Evolutionary conservation across 2,329 filamentous ascomycete species (phyloP), one percentile per base, ranked within the genome.

Genomic region (Penicillium sp.): DNA sequence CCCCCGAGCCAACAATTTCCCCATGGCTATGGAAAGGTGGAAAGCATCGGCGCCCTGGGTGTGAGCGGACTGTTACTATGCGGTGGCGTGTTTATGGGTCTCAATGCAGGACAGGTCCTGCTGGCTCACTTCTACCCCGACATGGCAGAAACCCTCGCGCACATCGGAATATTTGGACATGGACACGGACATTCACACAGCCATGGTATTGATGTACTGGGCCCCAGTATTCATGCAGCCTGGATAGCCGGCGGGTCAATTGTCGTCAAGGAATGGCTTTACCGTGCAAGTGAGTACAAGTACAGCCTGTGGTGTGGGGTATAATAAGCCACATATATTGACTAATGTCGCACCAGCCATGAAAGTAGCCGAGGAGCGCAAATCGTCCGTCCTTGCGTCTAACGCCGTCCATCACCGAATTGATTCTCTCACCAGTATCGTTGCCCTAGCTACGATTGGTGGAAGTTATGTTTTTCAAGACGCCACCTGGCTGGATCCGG

Each of bases 381-480:
- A 96, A 71, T 97, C 93, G 12, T 95, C 92, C 6, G 92, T 99
- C 56, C 85, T 99, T 23, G 92, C 93, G 37, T 97, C 92, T 55
- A 99, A 99, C 70, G 93, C 94, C 56, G 83, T 97, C 62, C 94
- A 99, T 76, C 94, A 97, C 79, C 90, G 94, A 57, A 88, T 99
- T 70, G 94, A 99, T 75, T 96, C 92, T 55, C 82, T 97, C 54
- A 99, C 94, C 1, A 93, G 93, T 62, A 89, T 97, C 66, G 94
- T 97, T 53, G 95, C 94, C 2, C 82, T 97, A 27, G 81, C 89
- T 54, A 93, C 90, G 23, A 96, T 99, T 67, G 85, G 91, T 18
- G 92, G 92, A 43, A 92, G 92, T 46, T 96, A 97, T 73, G 81
- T 95, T 50, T 82, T 97, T 61, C 82, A 87, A 54, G 88, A 92